Conservation (phyloP, 345 rosid species). For the Carallia brachiata region DNA sequence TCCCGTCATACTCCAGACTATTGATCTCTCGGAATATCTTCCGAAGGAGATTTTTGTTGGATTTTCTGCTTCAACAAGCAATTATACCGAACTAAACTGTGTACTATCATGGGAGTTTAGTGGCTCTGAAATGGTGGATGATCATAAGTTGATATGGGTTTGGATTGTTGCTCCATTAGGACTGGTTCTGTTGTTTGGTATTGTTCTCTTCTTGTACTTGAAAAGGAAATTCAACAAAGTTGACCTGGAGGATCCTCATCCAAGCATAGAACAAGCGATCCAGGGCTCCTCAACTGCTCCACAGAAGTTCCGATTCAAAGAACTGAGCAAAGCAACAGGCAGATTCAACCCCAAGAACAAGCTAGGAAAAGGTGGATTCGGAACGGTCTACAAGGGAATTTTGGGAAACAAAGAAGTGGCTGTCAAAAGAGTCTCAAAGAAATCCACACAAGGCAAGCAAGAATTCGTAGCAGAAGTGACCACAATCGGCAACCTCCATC, state of each 20-base stretch:
- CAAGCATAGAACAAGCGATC: constrained; percentile 51
- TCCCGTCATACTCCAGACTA: constrained; percentile 35
- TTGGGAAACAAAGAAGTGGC: constrained; percentile 56
- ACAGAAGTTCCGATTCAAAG: constrained; percentile 45
- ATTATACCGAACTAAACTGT: constrained; percentile 36
- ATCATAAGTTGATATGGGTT: constrained; percentile 21
- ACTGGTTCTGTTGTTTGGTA: constrained; percentile 8
- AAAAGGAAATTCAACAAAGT: constrained; percentile 26
- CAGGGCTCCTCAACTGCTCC: constrained; percentile 47
- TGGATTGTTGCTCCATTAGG: constrained; percentile 26
- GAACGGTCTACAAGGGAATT: constrained; percentile 65
- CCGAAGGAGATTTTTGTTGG: constrained; percentile 54
- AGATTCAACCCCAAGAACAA: constrained; percentile 47
- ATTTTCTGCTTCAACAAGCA: constrained; percentile 50
- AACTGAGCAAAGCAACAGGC: constrained; percentile 55
- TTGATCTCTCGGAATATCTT: constrained; percentile 51
- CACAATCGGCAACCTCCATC: constrained; percentile 67
- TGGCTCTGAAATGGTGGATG: constrained; percentile 27
- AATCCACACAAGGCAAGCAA: constrained; percentile 69
- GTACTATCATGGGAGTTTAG: constrained; percentile 58
- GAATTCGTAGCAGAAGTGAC: constrained; percentile 78
- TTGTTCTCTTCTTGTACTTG: constrained; percentile 22
- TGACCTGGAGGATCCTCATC: constrained; percentile 31
- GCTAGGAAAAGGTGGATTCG: constrained; percentile 79
- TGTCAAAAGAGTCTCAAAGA: constrained; percentile 61